Evolutionary conservation across 257 asterid genomes (phyloP).

Genomic region (Scutellaria barbata): DNA sequence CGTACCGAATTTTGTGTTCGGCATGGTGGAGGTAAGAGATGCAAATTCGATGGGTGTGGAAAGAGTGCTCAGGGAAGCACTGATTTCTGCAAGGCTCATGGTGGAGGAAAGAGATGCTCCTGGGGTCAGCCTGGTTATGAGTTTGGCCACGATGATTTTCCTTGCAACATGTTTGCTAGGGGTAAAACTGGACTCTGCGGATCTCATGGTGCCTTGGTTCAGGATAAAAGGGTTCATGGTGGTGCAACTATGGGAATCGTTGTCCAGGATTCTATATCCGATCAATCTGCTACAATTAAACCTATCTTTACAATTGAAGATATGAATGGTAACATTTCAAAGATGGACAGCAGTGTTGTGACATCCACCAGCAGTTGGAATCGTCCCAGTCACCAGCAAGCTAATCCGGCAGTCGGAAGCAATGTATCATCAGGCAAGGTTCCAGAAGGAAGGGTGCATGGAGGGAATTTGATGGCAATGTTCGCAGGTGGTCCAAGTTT

Average conservation of each 20-base stretch:
- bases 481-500: constrained; percentile 46
- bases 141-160: constrained; percentile 62
- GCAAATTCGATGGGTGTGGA: constrained; percentile 76
- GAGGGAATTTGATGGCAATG: constrained; percentile 82
- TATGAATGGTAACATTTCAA: constrained; percentile 39
- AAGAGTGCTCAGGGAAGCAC: constrained; percentile 99
- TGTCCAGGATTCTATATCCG: constrained; percentile 47
- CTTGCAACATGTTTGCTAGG: constrained; percentile 73
- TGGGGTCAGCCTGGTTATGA: constrained; percentile 85
- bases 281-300: constrained; percentile 43
- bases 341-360: constrained; percentile 38
- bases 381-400: constrained; percentile 36
- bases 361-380: constrained; percentile 44
- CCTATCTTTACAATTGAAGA: constrained; percentile 42
- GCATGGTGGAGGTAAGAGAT: constrained; percentile 97
- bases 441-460: constrained; percentile 97
- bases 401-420: constrained; percentile 40
- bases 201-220: constrained; percentile 75
- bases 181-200: constrained; percentile 79
- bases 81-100: constrained; percentile 94
- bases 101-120: constrained; percentile 90
- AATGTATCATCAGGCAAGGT: constrained; percentile 43
- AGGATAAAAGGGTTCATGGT: constrained; percentile 88
- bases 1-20: constrained; percentile 89
- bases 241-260: constrained; percentile 63